A percentile compares a stretch with the other conserved stretches of the same genome.
These are phyloP conservation scores for Tetradesmus lagerheimii DNA, from an alignment of 139 green algal species.

Conservation along the genomic window DNA sequence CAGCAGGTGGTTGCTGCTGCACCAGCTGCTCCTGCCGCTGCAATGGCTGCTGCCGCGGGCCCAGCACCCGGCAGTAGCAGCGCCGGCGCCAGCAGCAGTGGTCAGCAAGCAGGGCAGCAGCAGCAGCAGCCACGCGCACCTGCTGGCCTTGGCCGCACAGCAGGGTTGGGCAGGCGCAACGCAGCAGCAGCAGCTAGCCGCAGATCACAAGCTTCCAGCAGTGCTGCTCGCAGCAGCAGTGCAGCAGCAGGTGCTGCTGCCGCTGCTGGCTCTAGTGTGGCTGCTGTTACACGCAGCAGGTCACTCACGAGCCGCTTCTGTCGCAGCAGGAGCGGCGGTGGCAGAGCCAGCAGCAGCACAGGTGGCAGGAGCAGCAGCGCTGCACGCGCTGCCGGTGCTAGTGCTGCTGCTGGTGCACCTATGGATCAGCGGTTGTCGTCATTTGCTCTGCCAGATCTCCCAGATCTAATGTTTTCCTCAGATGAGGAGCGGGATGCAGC, in stretches of 20 bases:
- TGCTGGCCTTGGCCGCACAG: not conserved
- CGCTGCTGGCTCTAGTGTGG: not conserved
- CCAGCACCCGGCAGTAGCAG: not conserved
- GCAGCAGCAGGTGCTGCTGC: not conserved
- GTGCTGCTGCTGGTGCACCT: not conserved
- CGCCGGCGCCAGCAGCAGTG: not conserved
- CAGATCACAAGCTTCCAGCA: not conserved
- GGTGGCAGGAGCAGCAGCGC: not conserved
- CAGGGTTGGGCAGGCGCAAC: not conserved
- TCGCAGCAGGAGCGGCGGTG: not conserved
- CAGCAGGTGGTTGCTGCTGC: not conserved
- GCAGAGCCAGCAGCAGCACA: not conserved
- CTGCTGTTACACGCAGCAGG: not conserved
- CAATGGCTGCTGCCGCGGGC: not conserved
- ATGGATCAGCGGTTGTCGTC: not conserved
- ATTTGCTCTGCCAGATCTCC: not conserved
- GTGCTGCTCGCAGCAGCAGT: not conserved
- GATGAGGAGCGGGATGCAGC: not conserved
- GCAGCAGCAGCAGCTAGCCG: not conserved
- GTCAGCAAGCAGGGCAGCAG: not conserved
- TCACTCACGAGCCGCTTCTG: not conserved
- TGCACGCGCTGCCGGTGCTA: not conserved
- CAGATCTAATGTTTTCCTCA: conserved; percentile 24
- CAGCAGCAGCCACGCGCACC: not conserved
- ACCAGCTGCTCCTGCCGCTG: conserved; percentile 12